Evolutionary conservation across 306 rosid genomes (phyloP).

Genomic region (Luffa acutangula): DNA sequence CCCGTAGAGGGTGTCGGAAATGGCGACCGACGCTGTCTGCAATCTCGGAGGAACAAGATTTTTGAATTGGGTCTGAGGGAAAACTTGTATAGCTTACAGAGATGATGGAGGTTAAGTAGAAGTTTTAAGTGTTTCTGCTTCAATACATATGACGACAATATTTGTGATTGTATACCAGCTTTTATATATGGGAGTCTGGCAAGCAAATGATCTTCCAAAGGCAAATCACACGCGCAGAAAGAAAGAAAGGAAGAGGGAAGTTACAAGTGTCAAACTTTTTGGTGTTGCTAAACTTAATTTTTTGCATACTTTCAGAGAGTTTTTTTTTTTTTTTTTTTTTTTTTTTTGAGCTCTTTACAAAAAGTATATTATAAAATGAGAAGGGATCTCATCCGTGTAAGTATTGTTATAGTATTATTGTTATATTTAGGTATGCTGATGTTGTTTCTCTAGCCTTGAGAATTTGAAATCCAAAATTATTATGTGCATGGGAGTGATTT

Average conservation of each 20-base stretch:
- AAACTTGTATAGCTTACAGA: neutral
- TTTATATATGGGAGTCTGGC: neutral
- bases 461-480: too few species aligned
- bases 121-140: neutral
- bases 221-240: neutral
- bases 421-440: too few species aligned
- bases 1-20: constrained; percentile 18
- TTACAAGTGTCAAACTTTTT: too few species aligned
- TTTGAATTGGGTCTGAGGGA: neutral
- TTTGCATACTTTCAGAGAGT: neutral
- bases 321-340: neutral
- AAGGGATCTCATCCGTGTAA: too few species aligned
- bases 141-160: neutral
- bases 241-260: neutral
- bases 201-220: neutral
- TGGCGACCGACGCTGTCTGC: constrained; percentile 31
- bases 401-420: too few species aligned
- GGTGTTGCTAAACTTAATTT: neutral
- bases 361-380: too few species aligned
- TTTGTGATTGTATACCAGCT: neutral
- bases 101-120: neutral
- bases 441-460: too few species aligned
- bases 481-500: too few species aligned
- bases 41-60: neutral
- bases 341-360: too few species aligned